Evolutionary conservation across 306 rosid genomes (phyloP).

Genomic region (Prunus kanzakura): DNA sequence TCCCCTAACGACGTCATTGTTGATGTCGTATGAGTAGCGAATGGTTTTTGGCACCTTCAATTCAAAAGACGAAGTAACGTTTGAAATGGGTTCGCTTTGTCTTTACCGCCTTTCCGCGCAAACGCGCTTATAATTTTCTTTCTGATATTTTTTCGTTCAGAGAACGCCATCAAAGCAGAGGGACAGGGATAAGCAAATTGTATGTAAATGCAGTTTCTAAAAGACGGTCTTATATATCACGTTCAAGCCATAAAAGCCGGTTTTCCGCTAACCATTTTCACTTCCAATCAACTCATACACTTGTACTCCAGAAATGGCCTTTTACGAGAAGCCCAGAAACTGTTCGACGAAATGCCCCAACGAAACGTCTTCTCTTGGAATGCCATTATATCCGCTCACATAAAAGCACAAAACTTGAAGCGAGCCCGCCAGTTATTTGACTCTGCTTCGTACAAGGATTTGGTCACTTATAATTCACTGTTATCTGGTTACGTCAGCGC

Average conservation of each 20-base stretch:
- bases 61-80: too few relatives aligned
- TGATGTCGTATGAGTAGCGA: too few relatives aligned
- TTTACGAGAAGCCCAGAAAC: slow-evolving; percentile 44
- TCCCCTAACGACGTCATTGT: too few relatives aligned
- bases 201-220: slow-evolving; percentile 43
- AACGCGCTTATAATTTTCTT: neutral
- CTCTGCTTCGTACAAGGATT: slow-evolving; percentile 45
- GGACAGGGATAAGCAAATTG: neutral
- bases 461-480: slow-evolving; percentile 74
- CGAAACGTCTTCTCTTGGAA: slow-evolving; percentile 76
- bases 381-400: slow-evolving; percentile 51
- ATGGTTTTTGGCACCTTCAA: too few relatives aligned
- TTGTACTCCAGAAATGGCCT: slow-evolving; percentile 40
- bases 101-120: neutral
- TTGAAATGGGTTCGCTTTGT: too few relatives aligned
- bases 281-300: slow-evolving; percentile 59
- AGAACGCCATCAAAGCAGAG: neutral
- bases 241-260: slow-evolving; percentile 54
- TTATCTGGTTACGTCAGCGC: slow-evolving; percentile 49
- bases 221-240: slow-evolving; percentile 40
- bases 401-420: slow-evolving; percentile 53
- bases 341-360: slow-evolving; percentile 73
- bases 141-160: neutral
- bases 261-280: slow-evolving; percentile 39
- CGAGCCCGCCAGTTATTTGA: slow-evolving; percentile 51